Base-by-base conservation (phyloP, 345 rosid species). In the Zanthoxylum bungeanum region DNA sequence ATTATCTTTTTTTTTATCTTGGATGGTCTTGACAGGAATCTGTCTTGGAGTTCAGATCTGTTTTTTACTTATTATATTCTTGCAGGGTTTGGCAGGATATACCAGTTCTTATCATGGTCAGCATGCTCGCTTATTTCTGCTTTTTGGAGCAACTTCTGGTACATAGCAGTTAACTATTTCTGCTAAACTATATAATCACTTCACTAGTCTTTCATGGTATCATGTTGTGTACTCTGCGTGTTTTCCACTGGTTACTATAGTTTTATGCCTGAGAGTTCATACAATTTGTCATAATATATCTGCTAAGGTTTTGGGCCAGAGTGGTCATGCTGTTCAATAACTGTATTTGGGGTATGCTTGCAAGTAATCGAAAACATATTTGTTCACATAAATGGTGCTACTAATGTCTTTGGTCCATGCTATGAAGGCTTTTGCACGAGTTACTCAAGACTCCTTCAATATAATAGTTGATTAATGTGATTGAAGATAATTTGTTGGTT, bases 111-210 rank as follows among this genome's bases (percentile, higher is more conserved):
- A 83, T 87, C 72, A 78, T 87, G 79, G 82, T 85, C 76, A 89
- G 90, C 79, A 85, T 87, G 87, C 85, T 89, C 34, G 90, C 86
- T 2, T 89, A 89, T 76, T 87, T 87, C 57, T 86, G 87, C 80
- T 84, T 85, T 76, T 72, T 89, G 44, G 94, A 87, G 85, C 89
- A 87, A 76, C 82, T 89, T 73, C 75, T 89, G 83, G 74, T 85
- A 70, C 9, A 22, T 57, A 42, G 40, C 4, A 12, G 51, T 61
- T 10, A 1, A 36, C 31, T 11, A 34, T 60, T 47, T 31, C 34
- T 12, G 28, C 57, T 34, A 47, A 42, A 46, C 9, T 30, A 58
- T 47, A 14, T 24, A 53, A 60, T 70, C 31, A 27, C 72, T 14
- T 68, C 42, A 19, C 62, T 56, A 55, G 57, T 25, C 14, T 25